Evolutionary conservation across 345 rosid genomes (phyloP), one percentile per base, ranked within the genome.

Genomic region (Eucalyptus viminalis): DNA sequence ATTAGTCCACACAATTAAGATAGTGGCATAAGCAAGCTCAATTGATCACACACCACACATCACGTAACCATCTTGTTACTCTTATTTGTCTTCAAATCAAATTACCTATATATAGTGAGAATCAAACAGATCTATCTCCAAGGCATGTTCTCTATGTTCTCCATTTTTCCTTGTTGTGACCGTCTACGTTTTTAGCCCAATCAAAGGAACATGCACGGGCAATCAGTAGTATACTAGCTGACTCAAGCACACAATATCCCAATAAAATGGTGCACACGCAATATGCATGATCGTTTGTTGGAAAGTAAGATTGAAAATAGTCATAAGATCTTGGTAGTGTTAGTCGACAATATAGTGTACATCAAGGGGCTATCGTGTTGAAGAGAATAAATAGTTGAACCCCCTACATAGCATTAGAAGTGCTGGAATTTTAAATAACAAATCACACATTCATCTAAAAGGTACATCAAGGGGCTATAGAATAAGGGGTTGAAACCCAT

Each of bases 161-260:
- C 45, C 27, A 72, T 72, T 72, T 0, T 37, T 17, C 1, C 81
- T 37, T 37, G 27, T 37, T 11, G 81, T 72, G 14, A 11, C 1
- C 25, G 5, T 72, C 8, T 72, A 0, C 4, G 12, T 72, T 72
- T 72, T 37, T 10, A 2, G 81, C 45, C 45, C 25, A 72, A 72
- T 72, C 81, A 72, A 72, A 72, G 14, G 45, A 72, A 43, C 1
- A 5, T 37, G 81, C 81, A 72, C 1, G 3, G 81, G 14, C 25
- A 37, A 37, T 1, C 0, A 72, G 14, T 6, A 19, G 25, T 1
- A 16, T 37, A 69, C 13, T 5, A 11, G 44, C 45, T 5, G 3
- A 72, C 80, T 69, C 3, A 37, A 37, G 45, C 14, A 6, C 45
- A 34, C 44, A 9, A 69, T 2, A 37, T 72, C 45, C 45, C 14